phyloP scores from a whole-genome alignment of 1,284 basidiomycete species.

The Termitomyces sp. region DNA sequence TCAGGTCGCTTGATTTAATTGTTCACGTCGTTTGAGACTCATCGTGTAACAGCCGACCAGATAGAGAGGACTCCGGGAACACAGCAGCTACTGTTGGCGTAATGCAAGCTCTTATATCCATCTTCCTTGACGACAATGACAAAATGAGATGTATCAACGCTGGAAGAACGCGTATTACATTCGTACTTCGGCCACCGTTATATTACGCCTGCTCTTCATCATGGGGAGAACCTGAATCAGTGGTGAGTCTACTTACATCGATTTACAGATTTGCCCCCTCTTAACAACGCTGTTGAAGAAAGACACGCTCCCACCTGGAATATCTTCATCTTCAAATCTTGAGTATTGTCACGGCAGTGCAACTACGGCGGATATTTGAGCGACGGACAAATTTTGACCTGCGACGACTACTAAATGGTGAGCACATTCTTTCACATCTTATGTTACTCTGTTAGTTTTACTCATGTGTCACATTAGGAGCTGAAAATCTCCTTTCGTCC shows the following conservation, averaged over 20 bases:
- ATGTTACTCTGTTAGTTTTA: neutral
- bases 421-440: neutral
- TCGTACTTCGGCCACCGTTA: conserved; percentile 80
- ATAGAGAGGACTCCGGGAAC: conserved; percentile 50
- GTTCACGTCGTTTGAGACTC: conserved; percentile 5
- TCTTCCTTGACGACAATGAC: conserved; percentile 83
- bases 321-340: conserved; percentile 92
- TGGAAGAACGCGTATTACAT: conserved; percentile 75
- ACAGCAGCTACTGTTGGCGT: conserved; percentile 84
- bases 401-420: conserved; percentile 78
- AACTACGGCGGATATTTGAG: conserved; percentile 83
- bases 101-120: conserved; percentile 92
- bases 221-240: conserved; percentile 91
- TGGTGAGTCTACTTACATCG: conserved; percentile 54
- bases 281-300: conserved; percentile 43
- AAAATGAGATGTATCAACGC: conserved; percentile 77
- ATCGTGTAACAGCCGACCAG: conserved; percentile 37
- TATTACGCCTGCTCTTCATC: conserved; percentile 89
- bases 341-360: conserved; percentile 82
- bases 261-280: neutral
- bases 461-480: conserved; percentile 46
- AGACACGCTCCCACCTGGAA: conserved; percentile 92
- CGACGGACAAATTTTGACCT: conserved; percentile 90
- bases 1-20: conserved; percentile 47
- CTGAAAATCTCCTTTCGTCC: conserved; percentile 75